Evolutionary conservation across 352 stramenopile genomes (phyloP), one percentile per base, ranked within the genome.

Genomic region (Globisporangium alternatum): DNA sequence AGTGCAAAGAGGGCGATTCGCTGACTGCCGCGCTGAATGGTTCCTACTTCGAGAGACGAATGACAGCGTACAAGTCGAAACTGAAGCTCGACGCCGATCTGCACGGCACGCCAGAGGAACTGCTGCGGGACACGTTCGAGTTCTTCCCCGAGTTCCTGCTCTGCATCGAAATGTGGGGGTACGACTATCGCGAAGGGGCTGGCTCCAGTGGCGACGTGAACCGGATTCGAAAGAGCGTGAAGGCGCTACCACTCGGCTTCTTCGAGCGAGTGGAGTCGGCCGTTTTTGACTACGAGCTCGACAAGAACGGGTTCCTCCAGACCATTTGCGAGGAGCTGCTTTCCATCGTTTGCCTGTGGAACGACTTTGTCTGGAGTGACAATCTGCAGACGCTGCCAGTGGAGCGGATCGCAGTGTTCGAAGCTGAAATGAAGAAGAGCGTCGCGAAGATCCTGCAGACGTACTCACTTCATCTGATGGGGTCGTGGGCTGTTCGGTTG

Each of bases 81-180:
- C 70, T 92, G 22, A 88, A 89, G 47, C 77, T 92, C 4, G 79
- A 83, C 17, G 68, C 83, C 0, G 78, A 83, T 9, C 69, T 81
- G 41, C 70, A 72, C 30, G 62, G 60, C 0, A 63, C 66, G 5
- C 71, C 70, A 12, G 78, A 90, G 60, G 83, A 89, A 19, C 65
- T 92, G 10, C 22, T 90, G 31, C 71, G 80, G 33, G 81, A 92
- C 49, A 90, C 83, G 6, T 89, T 88, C 45, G 83, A 92, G 44
- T 90, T 92, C 39, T 90, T 89, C 45, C 83, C 83, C 0, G 83
- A 92, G 53, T 71, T 92, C 22, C 70, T 92, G 6, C 66, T 92
- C 21, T 90, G 70, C 41, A 72, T 92, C 33, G 83, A 91, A 62
- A 85, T 91, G 12, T 91, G 83, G 83, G 83, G 81, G 13, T 87